Evolutionary conservation across 2,329 filamentous ascomycete genomes (phyloP).

Genomic region (Sporothrix brunneoviolacea): DNA sequence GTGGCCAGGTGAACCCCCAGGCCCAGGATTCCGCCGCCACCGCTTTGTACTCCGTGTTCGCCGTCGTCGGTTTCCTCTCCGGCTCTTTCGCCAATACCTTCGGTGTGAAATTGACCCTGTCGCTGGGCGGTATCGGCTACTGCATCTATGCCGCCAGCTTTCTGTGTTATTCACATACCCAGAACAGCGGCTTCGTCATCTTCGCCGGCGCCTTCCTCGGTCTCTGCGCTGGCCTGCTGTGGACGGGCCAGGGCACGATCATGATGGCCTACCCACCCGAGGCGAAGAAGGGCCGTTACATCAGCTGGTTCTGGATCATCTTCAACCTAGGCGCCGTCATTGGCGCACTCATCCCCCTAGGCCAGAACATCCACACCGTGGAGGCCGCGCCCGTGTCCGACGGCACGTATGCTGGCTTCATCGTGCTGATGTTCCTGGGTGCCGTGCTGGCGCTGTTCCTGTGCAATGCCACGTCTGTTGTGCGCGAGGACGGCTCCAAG

Average conservation of each 20-base stretch:
- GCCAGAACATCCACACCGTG: slow-evolving; percentile 45
- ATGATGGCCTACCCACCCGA: slow-evolving; percentile 89
- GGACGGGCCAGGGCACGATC: slow-evolving; percentile 76
- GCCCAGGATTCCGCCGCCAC: slow-evolving; percentile 29
- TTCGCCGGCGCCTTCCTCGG: slow-evolving; percentile 73
- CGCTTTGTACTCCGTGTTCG: slow-evolving; percentile 44
- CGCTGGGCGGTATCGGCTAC: slow-evolving; percentile 71
- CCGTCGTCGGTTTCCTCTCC: slow-evolving; percentile 61
- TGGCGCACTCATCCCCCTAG: slow-evolving; percentile 69
- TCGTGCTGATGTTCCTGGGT: slow-evolving; percentile 22
- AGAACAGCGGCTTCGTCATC: slow-evolving; percentile 63
- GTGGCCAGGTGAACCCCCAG: slow-evolving; percentile 20
- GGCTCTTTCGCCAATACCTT: slow-evolving; percentile 73
- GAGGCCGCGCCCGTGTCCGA: slow-evolving; percentile 35
- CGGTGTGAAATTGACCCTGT: slow-evolving; percentile 61
- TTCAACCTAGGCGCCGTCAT: slow-evolving; percentile 91
- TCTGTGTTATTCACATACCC: slow-evolving; percentile 62
- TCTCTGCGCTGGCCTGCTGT: slow-evolving; percentile 71
- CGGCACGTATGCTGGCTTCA: slow-evolving; percentile 23
- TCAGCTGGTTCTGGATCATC: slow-evolving; percentile 89
- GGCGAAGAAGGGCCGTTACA: slow-evolving; percentile 76
- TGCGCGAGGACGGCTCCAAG: slow-evolving; percentile 69
- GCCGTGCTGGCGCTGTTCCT: slow-evolving; percentile 63
- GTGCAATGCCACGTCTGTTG: slow-evolving; percentile 63
- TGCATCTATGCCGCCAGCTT: slow-evolving; percentile 66